Evolutionary conservation across 192 early-diverging fungal species (phyloP).

Genomic region (Backusella tuberculispora): DNA sequence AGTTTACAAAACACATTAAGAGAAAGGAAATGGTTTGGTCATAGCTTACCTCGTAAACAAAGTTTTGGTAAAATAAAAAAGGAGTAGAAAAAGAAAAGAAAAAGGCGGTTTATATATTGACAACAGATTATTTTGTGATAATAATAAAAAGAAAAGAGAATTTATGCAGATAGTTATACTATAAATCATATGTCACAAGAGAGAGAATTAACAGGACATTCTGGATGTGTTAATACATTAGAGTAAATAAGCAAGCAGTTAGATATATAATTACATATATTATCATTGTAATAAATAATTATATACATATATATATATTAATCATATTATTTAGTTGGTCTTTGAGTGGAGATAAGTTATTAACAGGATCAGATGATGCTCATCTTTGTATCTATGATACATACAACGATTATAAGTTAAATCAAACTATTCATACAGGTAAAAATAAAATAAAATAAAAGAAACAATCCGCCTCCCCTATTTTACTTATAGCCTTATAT

Average conservation of each 20-base stretch:
- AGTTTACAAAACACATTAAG: conserved; percentile 17
- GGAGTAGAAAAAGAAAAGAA: neutral
- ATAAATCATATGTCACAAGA: conserved; percentile 42
- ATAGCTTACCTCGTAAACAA: neutral
- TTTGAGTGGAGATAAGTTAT: conserved; percentile 50
- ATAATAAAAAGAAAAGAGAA: conserved; percentile 15
- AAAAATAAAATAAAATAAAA: neutral
- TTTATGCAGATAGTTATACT: conserved; percentile 30
- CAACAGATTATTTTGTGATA: neutral
- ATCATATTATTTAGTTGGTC: conserved; percentile 50
- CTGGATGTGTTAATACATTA: conserved; percentile 61
- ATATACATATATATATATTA: conserved; percentile 1
- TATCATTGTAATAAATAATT: too few relatives aligned
- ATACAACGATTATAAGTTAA: conserved; percentile 44
- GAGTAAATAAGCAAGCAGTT: conserved; percentile 28
- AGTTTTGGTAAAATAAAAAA: neutral
- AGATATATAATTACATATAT: neutral
- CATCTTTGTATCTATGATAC: conserved; percentile 59
- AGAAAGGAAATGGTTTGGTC: conserved; percentile 14
- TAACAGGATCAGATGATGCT: conserved; percentile 67
- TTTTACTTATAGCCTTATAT: neutral
- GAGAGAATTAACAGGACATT: conserved; percentile 45
- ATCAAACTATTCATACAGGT: conserved; percentile 42
- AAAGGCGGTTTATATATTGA: conserved; percentile 4
- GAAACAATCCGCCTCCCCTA: too few relatives aligned